Base-by-base conservation (phyloP, 352 stramenopile species). In the Aphanomyces astaci region DNA sequence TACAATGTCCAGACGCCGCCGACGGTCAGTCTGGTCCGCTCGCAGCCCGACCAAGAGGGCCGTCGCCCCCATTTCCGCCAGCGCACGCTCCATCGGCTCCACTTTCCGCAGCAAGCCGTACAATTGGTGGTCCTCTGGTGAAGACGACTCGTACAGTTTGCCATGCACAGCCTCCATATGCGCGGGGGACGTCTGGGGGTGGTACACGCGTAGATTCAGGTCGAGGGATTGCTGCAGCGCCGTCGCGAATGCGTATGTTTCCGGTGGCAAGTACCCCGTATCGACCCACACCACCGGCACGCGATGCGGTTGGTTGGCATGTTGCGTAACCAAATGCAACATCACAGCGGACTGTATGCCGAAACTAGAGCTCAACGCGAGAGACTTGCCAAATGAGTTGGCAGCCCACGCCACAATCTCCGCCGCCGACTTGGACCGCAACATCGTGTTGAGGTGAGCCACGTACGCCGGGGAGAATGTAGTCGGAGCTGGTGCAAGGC, bases 291-390 rank as follows among this genome's bases (percentile, higher is more conserved):
- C 73, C 11, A 95, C 81, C 7, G 86, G 82, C 32, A 93, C 87
- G 28, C 70, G 67, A 33, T n/a, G 72, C 70, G 40, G 77, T 80
- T 40, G 89, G 72, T 11, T 63, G 62, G 52, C 78, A 87, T 33
- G n/a, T n/a, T n/a, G n/a, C n/a, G n/a, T n/a, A n/a, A 77, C 76
- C 28, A 95, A 76, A 67, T 93, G 78, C 72, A 95, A 73, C 81
- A 95, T 92, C 31, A 95, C 77, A 27, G 84, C 83, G 40, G 84
- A 91, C 54, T 92, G 85, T 71, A 95, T 92, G 68, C 87, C 87
- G 52, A 95, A 95, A 74, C 82, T 92, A 52, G 87, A 92, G 78
- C 80, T 92, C 52, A 95, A 75, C 33, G 85, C 84, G 2, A 84
- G 71, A 27, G 36, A 22, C 59, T 78, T 74, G 45, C 87, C 87